Conservation (phyloP, 164 flowering plant genomes). For the Cinnamomum micranthum region DNA sequence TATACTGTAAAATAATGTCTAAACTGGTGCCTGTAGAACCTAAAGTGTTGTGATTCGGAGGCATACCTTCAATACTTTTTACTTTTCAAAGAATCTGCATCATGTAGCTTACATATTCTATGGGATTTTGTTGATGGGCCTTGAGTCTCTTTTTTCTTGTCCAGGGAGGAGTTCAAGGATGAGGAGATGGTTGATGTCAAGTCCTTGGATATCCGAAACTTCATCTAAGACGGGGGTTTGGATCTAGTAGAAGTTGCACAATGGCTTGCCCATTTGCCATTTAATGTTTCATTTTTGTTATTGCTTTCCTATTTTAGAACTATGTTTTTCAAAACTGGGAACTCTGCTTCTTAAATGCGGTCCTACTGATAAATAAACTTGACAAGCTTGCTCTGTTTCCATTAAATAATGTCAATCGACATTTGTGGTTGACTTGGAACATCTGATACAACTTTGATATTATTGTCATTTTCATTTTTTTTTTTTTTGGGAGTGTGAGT, state of each 20-base stretch:
- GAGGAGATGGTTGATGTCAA: constrained; percentile 69
- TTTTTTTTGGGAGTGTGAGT: neutral
- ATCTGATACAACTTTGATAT: neutral
- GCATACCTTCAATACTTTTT: too few species aligned
- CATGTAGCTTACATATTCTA: too few species aligned
- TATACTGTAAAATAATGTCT: too few species aligned
- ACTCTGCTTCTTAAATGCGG: neutral
- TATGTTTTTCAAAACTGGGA: neutral
- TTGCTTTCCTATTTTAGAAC: neutral
- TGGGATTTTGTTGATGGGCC: neutral
- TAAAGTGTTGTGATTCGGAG: too few species aligned
- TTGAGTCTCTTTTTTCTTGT: constrained; percentile 1
- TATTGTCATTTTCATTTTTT: too few species aligned
- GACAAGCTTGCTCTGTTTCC: neutral
- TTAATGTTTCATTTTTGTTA: neutral
- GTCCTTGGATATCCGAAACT: constrained; percentile 87
- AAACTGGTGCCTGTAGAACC: too few species aligned
- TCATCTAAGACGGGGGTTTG: constrained; percentile 41
- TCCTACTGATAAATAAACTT: neutral
- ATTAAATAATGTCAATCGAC: neutral
- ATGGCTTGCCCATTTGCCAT: neutral
- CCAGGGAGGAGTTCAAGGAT: constrained; percentile 96
- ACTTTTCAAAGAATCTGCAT: too few species aligned
- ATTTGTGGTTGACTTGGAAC: neutral
- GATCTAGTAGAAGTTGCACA: neutral